Evolutionary conservation across 2,329 filamentous ascomycete genomes (phyloP).

Genomic region (Colletotrichum sp.): DNA sequence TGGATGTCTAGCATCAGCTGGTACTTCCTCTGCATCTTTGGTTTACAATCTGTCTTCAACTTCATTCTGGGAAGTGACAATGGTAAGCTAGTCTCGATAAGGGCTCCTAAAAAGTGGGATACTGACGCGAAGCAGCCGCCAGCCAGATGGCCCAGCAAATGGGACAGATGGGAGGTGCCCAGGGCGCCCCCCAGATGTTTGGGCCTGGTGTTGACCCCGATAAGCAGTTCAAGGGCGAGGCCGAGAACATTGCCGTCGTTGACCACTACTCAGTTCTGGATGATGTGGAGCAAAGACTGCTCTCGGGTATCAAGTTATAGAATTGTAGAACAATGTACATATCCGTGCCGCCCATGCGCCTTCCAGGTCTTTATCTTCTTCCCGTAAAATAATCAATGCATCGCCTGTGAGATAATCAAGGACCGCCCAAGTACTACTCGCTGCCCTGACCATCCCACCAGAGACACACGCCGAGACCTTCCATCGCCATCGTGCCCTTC

Average conservation of each 20-base stretch:
- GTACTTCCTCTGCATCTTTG: conserved; percentile 98
- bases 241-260: conserved; percentile 93
- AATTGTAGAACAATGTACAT: conserved; percentile 15
- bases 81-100: conserved; percentile 59
- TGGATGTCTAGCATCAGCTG: conserved; percentile 99
- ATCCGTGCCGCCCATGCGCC: neutral
- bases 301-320: conserved; percentile 58
- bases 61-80: conserved; percentile 97
- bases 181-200: conserved; percentile 70
- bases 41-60: conserved; percentile 94
- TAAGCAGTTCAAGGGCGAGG: conserved; percentile 91
- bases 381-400: neutral
- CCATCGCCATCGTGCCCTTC: conserved; percentile 66
- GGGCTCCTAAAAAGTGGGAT: neutral
- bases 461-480: conserved; percentile 65
- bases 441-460: conserved; percentile 60
- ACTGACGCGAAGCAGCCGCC: conserved; percentile 67
- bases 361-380: neutral
- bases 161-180: conserved; percentile 75
- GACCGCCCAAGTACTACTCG: neutral
- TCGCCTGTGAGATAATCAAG: neutral
- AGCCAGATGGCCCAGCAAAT: conserved; percentile 93
- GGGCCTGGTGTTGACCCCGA: conserved; percentile 93
- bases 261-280: conserved; percentile 93
- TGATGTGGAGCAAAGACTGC: conserved; percentile 82